Conservation (phyloP, 177 flowering plant species). For the Vitis hybrid region DNA sequence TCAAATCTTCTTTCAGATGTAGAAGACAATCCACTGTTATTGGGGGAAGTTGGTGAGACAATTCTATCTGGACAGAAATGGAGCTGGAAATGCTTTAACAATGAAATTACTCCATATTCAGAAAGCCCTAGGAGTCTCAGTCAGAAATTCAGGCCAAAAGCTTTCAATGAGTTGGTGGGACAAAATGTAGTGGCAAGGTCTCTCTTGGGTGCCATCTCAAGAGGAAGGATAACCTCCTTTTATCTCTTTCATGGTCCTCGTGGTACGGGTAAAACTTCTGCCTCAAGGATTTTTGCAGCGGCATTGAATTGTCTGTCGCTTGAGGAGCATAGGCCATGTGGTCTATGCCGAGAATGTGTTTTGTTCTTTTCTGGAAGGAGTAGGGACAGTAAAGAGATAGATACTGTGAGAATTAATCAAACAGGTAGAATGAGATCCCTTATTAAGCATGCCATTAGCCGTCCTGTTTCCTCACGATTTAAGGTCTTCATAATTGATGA, state of each 20-base stretch:
- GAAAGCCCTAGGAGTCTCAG: constrained; percentile 68
- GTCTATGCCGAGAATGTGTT: constrained; percentile 65
- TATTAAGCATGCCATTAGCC: constrained; percentile 47
- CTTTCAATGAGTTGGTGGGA: constrained; percentile 80
- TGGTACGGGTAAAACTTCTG: constrained; percentile 92
- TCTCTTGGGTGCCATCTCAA: constrained; percentile 57
- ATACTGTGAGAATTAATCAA: constrained; percentile 61
- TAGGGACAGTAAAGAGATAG: constrained; percentile 68
- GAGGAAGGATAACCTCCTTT: constrained; percentile 48
- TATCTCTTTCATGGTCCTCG: constrained; percentile 94
- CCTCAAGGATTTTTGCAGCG: constrained; percentile 83
- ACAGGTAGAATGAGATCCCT: constrained; percentile 46
- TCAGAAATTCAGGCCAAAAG: constrained; percentile 76
- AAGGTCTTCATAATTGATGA: constrained; percentile 81
- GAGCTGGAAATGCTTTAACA: constrained; percentile 26
- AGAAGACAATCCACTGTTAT: constrained; percentile 59
- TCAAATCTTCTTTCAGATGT: constrained; percentile 41
- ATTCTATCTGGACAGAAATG: constrained; percentile 20
- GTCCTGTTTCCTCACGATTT: constrained; percentile 72
- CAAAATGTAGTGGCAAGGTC: constrained; percentile 66
- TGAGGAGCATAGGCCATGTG: constrained; percentile 70
- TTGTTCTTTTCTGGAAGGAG: constrained; percentile 70
- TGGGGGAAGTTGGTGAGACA: constrained; percentile 31
- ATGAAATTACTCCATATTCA: constrained; percentile 35
- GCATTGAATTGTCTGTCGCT: constrained; percentile 80